Conservation (phyloP, 208 protist species). For the Trichomonas tenax region DNA sequence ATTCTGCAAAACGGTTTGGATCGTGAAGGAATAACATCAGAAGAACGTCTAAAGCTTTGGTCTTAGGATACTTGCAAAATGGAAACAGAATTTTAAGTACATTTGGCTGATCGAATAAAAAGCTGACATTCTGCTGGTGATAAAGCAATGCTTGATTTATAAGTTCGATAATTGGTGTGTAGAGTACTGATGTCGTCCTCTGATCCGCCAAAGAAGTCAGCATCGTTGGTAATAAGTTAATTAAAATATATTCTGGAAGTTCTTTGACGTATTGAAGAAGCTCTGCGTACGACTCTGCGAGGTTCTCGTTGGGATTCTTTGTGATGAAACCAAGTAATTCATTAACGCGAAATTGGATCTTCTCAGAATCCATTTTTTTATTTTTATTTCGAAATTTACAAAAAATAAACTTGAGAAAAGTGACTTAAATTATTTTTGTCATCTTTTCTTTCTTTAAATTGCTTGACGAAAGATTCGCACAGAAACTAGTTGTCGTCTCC, state of each 20-base stretch:
- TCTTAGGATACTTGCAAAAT: background rate
- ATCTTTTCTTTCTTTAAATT: too few species aligned
- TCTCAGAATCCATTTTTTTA: background rate
- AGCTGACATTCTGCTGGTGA: background rate
- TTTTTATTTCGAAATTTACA: too few species aligned
- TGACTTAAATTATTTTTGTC: too few species aligned
- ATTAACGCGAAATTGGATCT: background rate
- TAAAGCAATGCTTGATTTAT: background rate
- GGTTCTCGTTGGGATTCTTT: background rate
- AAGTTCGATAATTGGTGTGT: background rate
- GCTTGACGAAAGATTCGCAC: too few species aligned
- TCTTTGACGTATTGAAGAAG: background rate
- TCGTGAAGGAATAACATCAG: background rate
- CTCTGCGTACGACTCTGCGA: background rate
- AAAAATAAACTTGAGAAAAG: too few species aligned
- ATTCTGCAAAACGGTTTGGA: background rate
- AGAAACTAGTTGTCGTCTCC: too few species aligned
- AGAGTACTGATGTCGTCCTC: background rate
- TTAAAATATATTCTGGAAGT: background rate
- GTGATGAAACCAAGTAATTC: background rate
- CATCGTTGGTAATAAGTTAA: background rate
- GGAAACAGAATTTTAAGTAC: background rate
- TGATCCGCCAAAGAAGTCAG: background rate
- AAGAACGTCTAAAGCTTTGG: background rate
- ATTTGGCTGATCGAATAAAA: background rate